Conservation (phyloP, 129 eudicot species). For the Flaveria sonorensis region DNA sequence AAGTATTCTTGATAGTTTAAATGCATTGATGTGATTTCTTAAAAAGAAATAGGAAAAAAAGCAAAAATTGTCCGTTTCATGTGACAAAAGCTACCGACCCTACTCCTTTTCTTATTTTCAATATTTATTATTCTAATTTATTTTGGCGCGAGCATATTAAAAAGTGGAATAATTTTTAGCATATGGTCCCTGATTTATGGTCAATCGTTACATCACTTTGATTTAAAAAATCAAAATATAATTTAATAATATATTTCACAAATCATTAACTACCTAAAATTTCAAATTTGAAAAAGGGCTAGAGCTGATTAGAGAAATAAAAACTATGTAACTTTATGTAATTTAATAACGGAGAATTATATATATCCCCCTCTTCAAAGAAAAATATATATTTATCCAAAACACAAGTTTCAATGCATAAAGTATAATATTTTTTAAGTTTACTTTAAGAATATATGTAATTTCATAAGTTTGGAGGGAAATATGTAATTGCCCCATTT, state of each 20-base stretch:
- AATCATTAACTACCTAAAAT: neutral
- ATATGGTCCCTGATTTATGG: neutral
- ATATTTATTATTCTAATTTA: neutral
- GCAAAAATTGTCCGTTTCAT: constrained; percentile 7
- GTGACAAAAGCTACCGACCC: constrained; percentile 22
- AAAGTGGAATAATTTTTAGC: neutral
- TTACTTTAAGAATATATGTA: too few relatives aligned
- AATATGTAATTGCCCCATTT: too few relatives aligned
- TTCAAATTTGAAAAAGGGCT: neutral
- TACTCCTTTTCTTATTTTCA: neutral
- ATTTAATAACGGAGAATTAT: too few relatives aligned
- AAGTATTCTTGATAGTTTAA: neutral
- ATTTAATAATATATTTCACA: neutral
- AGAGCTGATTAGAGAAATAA: neutral
- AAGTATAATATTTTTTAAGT: too few relatives aligned
- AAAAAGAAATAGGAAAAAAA: neutral
- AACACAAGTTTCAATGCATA: too few relatives aligned
- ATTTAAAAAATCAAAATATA: neutral
- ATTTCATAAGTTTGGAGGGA: too few relatives aligned
- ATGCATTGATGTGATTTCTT: neutral
- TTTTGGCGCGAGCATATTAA: neutral
- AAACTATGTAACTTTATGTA: too few relatives aligned
- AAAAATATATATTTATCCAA: too few relatives aligned
- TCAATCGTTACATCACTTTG: neutral
- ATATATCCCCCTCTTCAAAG: too few relatives aligned